Evolutionary conservation across 1,284 basidiomycete species (phyloP), one percentile per base, ranked within the genome.

Genomic region (Kalmanozyma brasiliensis): DNA sequence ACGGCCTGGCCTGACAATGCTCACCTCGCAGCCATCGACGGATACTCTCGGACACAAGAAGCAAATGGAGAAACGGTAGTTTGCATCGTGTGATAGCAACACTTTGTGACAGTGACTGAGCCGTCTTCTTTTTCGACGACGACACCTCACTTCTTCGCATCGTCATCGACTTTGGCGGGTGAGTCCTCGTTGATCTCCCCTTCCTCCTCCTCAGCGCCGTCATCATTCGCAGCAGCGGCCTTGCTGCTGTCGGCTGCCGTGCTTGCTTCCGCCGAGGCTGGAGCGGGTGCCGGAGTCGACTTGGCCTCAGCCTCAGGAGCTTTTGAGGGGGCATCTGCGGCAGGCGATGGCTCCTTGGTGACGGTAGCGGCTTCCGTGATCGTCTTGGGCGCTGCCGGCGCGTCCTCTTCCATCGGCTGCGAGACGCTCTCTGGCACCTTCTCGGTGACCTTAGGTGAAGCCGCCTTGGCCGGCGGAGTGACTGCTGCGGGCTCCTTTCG

Each of bases 341-440:
- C 17, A 29, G 37, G 8, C 8, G 52, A 26, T 45, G 44, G 38
- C 11, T 55, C 52, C 40, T 56, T 42, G 38, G 34, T 17, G 17
- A 35, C 20, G 6, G 38, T 34, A 19, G 19, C 17, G 3, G 37
- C 8, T n/a, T 41, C 47, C 11, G 33, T 33, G 0, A 45, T 33
- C 6, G 19, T 26, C 29, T 47, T 52, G 22, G 56, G 29, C 17
- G 36, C 16, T 34, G 46, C 48, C 1, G 33, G 58, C 6, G 36
- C 37, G 26, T 61, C 58, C 5, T 45, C 52, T 2, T 61, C 58
- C 58, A 61, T 61, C 23, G 58, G 46, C 37, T 61, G 46, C 22
- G 33, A 24, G n/a, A 29, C 23, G n/a, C 14, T 40, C 4, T 53
- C 52, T n/a, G 51, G 7, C 8, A 20, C 42, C 14, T 30, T 38